A percentile compares a stretch with the other conserved stretches of the same genome.
phyloP scores from a whole-genome alignment of 2,329 filamentous ascomycete species.

The Periconia digitata region DNA sequence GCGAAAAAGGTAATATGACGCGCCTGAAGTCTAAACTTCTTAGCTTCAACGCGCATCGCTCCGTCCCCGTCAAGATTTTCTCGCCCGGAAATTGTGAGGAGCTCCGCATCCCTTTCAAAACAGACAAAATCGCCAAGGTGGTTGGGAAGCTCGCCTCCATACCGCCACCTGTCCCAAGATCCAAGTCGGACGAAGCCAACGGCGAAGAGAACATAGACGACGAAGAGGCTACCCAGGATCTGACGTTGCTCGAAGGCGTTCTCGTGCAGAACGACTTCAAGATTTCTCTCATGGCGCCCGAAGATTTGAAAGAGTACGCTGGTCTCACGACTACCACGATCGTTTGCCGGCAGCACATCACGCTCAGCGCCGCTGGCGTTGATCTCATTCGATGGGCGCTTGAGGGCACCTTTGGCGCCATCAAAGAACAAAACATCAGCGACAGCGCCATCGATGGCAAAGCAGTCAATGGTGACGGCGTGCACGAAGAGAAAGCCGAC shows the following conservation, averaged over 20 bases:
- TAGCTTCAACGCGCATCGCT: conserved; percentile 82
- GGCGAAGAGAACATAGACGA: conserved; percentile 24
- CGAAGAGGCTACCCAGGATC: conserved; percentile 24
- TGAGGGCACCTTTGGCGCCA: conserved; percentile 87
- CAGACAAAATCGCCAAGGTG: conserved; percentile 93
- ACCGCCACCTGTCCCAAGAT: conserved; percentile 59
- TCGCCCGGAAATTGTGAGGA: conserved; percentile 95
- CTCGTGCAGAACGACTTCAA: conserved; percentile 98
- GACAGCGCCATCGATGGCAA: conserved; percentile 38
- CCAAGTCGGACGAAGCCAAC: conserved; percentile 37
- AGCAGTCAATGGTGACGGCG: conserved; percentile 43
- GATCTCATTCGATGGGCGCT: conserved; percentile 93
- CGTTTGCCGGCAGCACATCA: conserved; percentile 86
- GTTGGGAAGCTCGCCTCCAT: conserved; percentile 89
- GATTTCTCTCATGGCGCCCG: conserved; percentile 92
- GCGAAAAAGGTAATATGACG: conserved; percentile 98
- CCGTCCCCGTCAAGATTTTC: conserved; percentile 84
- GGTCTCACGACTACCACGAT: conserved; percentile 96
- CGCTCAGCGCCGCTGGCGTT: conserved; percentile 81
- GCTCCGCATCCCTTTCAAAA: conserved; percentile 89
- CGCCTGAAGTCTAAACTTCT: conserved; percentile 91
- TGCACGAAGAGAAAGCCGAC: conserved; percentile 59
- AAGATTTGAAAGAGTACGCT: conserved; percentile 93
- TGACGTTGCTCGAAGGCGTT: conserved; percentile 78
- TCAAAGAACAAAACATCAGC: conserved; percentile 50